These are phyloP conservation scores for Trypanosoma lewisi DNA, from an alignment of 208 protist genomes.

Conservation along the genomic window DNA sequence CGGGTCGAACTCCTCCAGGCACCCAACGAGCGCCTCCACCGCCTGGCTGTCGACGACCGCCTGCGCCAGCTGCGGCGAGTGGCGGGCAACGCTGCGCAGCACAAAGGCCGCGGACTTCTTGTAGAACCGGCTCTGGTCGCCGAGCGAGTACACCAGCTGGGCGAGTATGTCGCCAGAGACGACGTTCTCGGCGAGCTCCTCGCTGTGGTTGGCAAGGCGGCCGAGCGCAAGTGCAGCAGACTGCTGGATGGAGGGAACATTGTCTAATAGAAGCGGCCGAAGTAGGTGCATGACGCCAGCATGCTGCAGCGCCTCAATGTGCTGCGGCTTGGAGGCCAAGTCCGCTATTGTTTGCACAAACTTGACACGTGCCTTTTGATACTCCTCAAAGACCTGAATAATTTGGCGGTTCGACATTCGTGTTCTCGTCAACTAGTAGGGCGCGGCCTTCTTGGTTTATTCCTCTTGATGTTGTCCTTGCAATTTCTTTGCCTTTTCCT, in stretches of 20 bases:
- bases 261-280: constrained; percentile 96
- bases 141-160: constrained; percentile 97
- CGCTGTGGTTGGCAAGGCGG: constrained; percentile 97
- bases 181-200: constrained; percentile 97
- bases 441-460: neutral
- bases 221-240: constrained; percentile 97
- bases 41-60: constrained; percentile 96
- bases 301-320: constrained; percentile 96
- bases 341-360: constrained; percentile 97
- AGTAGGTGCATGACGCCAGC: constrained; percentile 96
- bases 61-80: constrained; percentile 96
- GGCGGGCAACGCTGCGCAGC: constrained; percentile 95
- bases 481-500: neutral
- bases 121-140: constrained; percentile 97
- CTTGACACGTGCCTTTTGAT: constrained; percentile 95
- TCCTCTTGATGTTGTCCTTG: too few relatives aligned
- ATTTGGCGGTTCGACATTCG: constrained; percentile 89
- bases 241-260: constrained; percentile 97
- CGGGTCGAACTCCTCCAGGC: constrained; percentile 97
- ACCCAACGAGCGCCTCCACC: constrained; percentile 95
- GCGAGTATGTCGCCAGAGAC: constrained; percentile 97
- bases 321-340: constrained; percentile 94
- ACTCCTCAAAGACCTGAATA: constrained; percentile 96
- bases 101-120: constrained; percentile 98
- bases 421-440: neutral